These are phyloP conservation scores for Scytalidium sp. DNA, from an alignment of 2,329 filamentous ascomycete genomes.

Conservation along the genomic window DNA sequence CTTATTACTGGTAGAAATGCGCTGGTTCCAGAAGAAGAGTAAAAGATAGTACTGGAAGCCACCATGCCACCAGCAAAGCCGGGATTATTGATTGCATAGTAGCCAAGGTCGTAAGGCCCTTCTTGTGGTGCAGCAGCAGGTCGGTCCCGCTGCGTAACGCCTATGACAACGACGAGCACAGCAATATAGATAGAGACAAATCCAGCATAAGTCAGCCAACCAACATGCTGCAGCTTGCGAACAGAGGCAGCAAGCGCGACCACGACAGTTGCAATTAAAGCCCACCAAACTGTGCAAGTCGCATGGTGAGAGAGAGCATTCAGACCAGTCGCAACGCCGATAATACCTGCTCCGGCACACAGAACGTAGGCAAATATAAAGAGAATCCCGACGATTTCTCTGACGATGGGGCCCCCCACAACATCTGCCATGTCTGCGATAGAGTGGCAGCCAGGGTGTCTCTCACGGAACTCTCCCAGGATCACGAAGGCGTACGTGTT, in stretches of 20 bases:
- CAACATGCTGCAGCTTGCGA: conserved; percentile 58
- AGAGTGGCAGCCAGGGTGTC: conserved; percentile 47
- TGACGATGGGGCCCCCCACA: conserved; percentile 48
- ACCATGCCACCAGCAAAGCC: conserved; percentile 58
- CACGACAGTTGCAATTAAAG: conserved; percentile 47
- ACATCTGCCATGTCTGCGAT: conserved; percentile 57
- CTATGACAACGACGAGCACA: conserved; percentile 50
- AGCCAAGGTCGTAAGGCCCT: conserved; percentile 58
- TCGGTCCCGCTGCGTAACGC: conserved; percentile 53
- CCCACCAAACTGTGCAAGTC: conserved; percentile 57
- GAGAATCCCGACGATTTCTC: conserved; percentile 51
- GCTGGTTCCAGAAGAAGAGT: conserved; percentile 55
- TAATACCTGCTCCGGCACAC: conserved; percentile 53
- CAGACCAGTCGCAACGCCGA: conserved; percentile 55
- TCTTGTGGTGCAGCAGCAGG: conserved; percentile 59
- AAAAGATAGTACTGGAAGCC: conserved; percentile 56
- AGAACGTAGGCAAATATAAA: conserved; percentile 59
- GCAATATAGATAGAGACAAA: conserved; percentile 56
- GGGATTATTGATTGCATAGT: conserved; percentile 51
- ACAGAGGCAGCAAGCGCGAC: conserved; percentile 49
- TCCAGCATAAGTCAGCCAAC: conserved; percentile 60
- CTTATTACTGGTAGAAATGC: conserved; percentile 63
- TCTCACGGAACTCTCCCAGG: conserved; percentile 48
- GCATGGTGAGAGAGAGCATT: conserved; percentile 58
- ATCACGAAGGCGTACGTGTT: conserved; percentile 41